Evolutionary conservation across 2,329 filamentous ascomycete genomes (phyloP), one percentile per base, ranked within the genome.

Genomic region (Thermoascus crustaceus): DNA sequence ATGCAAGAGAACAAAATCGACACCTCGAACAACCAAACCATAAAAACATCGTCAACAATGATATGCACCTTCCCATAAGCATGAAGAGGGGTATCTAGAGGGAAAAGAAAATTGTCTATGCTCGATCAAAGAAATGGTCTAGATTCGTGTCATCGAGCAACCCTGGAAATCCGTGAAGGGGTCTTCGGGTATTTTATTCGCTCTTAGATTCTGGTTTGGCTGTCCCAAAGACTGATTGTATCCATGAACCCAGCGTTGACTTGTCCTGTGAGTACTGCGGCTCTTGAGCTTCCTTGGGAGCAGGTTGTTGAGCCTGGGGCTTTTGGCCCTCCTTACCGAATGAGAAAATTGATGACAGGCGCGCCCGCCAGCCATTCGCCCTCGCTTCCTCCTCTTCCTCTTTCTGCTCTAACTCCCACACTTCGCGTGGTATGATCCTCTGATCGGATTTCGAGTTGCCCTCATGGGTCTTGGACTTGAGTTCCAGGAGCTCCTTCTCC

Each of bases 401-500:
- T 7, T 57, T 49, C 18, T 54, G 46, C 30, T 52, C 47, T 7
- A 48, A 44, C 34, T 64, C 58, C 50, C 60, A 64, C 1, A 67
- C 52, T 27, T 62, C 57, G 8, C 48, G 51, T n/a, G 64, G 60
- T 7, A 68, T 46, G 20, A 68, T 61, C 6, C 57, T 50, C 24
- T 48, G 41, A n/a, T 42, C 37, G 1, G 48, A 38, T 31, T 60
- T 58, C 7, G 46, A 34, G 2, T 52, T 31, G 26, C 53, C 49
- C 38, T 52, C 57, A n/a, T n/a, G n/a, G 27, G 58, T 52, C 43
- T 63, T 62, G 7, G 57, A 55, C 37, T 59, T 60, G 22, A 67
- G 49, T 11, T 54, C 50, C 7, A 70, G 38, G 13, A 69, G 41
- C 46, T 71, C 67, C 35, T 63, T 65, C 45, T 71, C 68, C 26